Evolutionary conservation across 2,329 filamentous ascomycete genomes (phyloP), one percentile per base, ranked within the genome.

Genomic region (Exophiala sp.): DNA sequence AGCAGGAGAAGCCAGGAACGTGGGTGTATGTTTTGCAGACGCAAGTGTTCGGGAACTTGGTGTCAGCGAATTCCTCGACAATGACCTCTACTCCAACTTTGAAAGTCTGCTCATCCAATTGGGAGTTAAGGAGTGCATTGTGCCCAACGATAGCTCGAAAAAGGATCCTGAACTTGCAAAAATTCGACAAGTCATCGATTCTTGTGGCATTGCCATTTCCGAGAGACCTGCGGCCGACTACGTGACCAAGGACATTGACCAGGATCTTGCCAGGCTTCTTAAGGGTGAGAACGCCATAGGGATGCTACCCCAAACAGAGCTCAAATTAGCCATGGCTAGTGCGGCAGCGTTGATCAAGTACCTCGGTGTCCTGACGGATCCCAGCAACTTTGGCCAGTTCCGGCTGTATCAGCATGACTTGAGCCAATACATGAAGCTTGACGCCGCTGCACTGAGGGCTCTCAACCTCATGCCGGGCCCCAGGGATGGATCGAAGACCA

Each of bases 21-120:
- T 98, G 0, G 93, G 93, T 7, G 91, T 98, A 3, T 97, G 93
- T 70, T 98, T 98, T 65, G 94, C 93, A 6, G 93, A 98, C 73
- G 93, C 94, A 1, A 96, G 88, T 59, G 91, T 97, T 21, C 80
- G 93, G 44, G 93, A 98, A 72, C 78, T 98, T 2, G 93, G 93
- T 7, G 89, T 98, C 46, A 95, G 88, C 73, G 94, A 98, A 65
- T 98, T 98, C 59, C 79, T 95, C n/a, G 93, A 98, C 74, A 98
- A 97, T 64, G 93, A 98, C 65, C 76, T 96, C 8, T 98, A 94
- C 72, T 97, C 91, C 45, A 98, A 98, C 67, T 94, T 98, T 59
- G 93, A 98, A 70, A 89, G 90, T 2, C 77, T 98, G 14, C 80
- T 98, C 45, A 98, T 98, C 59, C 94, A 98, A 65, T 80, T 98